Percentiles rank a stretch among this genome's conserved stretches.
phyloP scores from a whole-genome alignment of 2,329 filamentous ascomycete species.

The Madurella fahalii region DNA sequence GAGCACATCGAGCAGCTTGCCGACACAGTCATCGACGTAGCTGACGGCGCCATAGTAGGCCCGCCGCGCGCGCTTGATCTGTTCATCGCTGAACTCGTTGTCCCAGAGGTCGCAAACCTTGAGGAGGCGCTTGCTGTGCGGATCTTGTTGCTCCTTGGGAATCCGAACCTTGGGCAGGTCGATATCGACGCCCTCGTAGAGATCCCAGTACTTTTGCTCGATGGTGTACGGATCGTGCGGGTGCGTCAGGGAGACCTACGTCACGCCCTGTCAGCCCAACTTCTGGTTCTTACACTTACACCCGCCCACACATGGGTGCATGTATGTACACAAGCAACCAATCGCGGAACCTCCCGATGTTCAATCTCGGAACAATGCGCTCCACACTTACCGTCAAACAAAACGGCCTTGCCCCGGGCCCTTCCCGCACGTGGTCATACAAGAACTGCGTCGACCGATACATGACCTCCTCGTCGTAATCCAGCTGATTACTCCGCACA shows the following conservation, averaged over 20 bases:
- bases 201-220: constrained; percentile 87
- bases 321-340: neutral
- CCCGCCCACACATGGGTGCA: too few relatives aligned
- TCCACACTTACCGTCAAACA: constrained; percentile 62
- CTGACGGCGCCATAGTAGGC: constrained; percentile 92
- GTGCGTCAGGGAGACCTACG: constrained; percentile 78
- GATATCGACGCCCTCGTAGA: constrained; percentile 86
- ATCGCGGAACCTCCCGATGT: neutral
- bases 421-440: constrained; percentile 84
- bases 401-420: constrained; percentile 70
- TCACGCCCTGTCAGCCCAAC: constrained; percentile 11
- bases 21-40: constrained; percentile 91
- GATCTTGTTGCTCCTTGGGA: constrained; percentile 74
- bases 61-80: constrained; percentile 77
- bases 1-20: constrained; percentile 71
- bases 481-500: constrained; percentile 88
- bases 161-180: constrained; percentile 74
- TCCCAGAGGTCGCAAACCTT: constrained; percentile 85
- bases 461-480: constrained; percentile 96
- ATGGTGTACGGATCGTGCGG: constrained; percentile 95
- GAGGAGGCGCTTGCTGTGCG: constrained; percentile 81
- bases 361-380: too few relatives aligned
- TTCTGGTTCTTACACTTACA: neutral
- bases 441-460: constrained; percentile 85
- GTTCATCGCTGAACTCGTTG: constrained; percentile 76